Evolutionary conservation across 768 basidiomycete species (phyloP), one percentile per base, ranked within the genome.

Genomic region (Boletus subparvulus): DNA sequence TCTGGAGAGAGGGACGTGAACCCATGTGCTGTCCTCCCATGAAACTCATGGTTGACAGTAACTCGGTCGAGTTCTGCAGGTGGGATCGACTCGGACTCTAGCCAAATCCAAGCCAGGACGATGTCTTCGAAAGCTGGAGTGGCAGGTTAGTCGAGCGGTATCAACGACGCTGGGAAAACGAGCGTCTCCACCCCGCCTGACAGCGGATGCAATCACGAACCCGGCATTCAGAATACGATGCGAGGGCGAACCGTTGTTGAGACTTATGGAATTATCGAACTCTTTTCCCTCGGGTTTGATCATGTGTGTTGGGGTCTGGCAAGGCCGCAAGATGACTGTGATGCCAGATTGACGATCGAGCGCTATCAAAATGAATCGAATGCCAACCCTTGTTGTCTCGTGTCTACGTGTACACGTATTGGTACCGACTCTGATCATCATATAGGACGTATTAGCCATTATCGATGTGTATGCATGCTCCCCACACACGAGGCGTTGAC

Each of bases 391-490:
- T 37, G 37, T 42, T 47, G 10, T 26, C 47, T 19, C 41, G n/a
- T 4, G 21, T 33, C 32, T 2, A 26, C 5, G 5, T 28, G 35
- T 3, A 19, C 33, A 10, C 16, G 35, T 21, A 47, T 24, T 39
- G 48, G 19, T 12, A 19, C 42, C 60, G 50, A 28, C 30, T 24
- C 10, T n/a, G 39, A 47, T 45, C 51, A 56, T 40, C 19, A 30
- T 30, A 8, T 17, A 30, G 17, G 35, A 28, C 8, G 21, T 33
- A 37, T 19, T 3, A 6, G 11, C 35, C 30, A 62, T 35, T 39
- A 53, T 63, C 47, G 50, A 39, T 53, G 42, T 36, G 48, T 16
- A 47, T 7, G 19, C 58, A 17, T 30, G 47, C 14, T 49, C 19
- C 17, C 33, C 50, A 44, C 35, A 44, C 51, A 62, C 21, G 32